These are phyloP conservation scores for Hygrophorus pudorinus DNA, from an alignment of 768 basidiomycete genomes.

Conservation along the genomic window DNA sequence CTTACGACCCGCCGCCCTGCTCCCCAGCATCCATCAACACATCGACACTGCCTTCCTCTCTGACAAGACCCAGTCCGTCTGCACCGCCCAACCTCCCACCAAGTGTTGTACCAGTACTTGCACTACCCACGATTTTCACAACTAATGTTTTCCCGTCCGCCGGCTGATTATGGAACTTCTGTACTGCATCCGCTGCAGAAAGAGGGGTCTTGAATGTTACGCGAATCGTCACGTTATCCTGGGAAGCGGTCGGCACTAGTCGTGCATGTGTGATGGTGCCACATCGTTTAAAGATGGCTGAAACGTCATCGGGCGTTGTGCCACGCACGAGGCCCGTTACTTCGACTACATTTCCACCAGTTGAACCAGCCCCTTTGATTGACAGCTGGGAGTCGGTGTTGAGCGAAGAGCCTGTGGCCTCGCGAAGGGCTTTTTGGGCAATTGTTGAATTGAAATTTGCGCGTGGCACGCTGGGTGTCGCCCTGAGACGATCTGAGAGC, in stretches of 20 bases:
- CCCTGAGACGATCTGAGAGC: constrained; percentile 47
- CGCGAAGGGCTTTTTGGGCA: constrained; percentile 52
- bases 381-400: constrained; percentile 28
- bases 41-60: constrained; percentile 45
- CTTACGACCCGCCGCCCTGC: constrained; percentile 51
- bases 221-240: constrained; percentile 45
- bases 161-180: constrained; percentile 69
- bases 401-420: constrained; percentile 35
- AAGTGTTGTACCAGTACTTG: constrained; percentile 39
- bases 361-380: constrained; percentile 59
- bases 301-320: constrained; percentile 76
- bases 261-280: constrained; percentile 46
- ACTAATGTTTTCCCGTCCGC: constrained; percentile 72
- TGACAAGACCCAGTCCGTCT: constrained; percentile 43
- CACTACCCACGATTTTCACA: constrained; percentile 51
- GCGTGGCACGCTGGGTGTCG: constrained; percentile 25
- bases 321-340: constrained; percentile 65
- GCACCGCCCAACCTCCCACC: constrained; percentile 44
- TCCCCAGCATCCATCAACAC: constrained; percentile 45
- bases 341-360: constrained; percentile 59
- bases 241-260: constrained; percentile 19
- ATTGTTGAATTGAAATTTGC: constrained; percentile 31
- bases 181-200: constrained; percentile 56
- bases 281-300: constrained; percentile 78
- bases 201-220: constrained; percentile 60